A percentile compares a stretch with the other conserved stretches of the same genome.
Evolutionary conservation across 805 yeast species (phyloP).

Genomic region (Scheffersomyces spartinae): DNA sequence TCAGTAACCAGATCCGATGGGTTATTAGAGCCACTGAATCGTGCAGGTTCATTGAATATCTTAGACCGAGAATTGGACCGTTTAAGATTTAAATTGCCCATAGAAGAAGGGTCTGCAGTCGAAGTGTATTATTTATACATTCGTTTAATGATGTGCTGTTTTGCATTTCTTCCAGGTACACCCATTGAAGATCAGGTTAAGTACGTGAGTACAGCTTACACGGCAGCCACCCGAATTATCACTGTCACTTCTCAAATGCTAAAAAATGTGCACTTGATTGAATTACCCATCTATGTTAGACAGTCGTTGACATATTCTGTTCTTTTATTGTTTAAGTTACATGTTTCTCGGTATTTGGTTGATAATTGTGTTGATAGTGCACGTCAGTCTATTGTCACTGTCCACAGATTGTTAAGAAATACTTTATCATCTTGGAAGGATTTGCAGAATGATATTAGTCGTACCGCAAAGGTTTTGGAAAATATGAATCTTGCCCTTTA

Average conservation of each 20-base stretch:
- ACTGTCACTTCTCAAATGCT: slow-evolving; percentile 66
- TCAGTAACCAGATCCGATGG: slow-evolving; percentile 84
- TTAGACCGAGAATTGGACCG: slow-evolving; percentile 70
- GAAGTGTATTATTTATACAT: slow-evolving; percentile 74
- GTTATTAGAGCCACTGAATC: slow-evolving; percentile 66
- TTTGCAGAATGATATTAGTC: slow-evolving; percentile 78
- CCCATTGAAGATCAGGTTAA: slow-evolving; percentile 79
- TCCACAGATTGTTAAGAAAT: slow-evolving; percentile 77
- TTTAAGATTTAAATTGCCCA: slow-evolving; percentile 51
- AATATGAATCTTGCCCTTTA: slow-evolving; percentile 78
- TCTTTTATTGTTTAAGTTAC: slow-evolving; percentile 66
- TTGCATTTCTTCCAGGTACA: slow-evolving; percentile 85
- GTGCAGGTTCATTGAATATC: slow-evolving; percentile 71
- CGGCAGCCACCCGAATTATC: slow-evolving; percentile 69
- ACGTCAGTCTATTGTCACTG: slow-evolving; percentile 86
- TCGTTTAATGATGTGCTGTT: slow-evolving; percentile 71
- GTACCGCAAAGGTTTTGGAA: slow-evolving; percentile 86
- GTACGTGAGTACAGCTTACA: slow-evolving; percentile 72
- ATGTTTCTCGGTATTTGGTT: slow-evolving; percentile 60
- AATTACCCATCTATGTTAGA: slow-evolving; percentile 76
- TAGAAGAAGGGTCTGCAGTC: slow-evolving; percentile 53
- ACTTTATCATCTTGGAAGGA: slow-evolving; percentile 87
- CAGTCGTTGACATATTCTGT: slow-evolving; percentile 81
- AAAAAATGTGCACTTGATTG: slow-evolving; percentile 60
- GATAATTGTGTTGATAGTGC: slow-evolving; percentile 78